Evolutionary conservation across 2,329 filamentous ascomycete species (phyloP), one percentile per base, ranked within the genome.

Genomic region (Magnaporthiopsis rhizophila): DNA sequence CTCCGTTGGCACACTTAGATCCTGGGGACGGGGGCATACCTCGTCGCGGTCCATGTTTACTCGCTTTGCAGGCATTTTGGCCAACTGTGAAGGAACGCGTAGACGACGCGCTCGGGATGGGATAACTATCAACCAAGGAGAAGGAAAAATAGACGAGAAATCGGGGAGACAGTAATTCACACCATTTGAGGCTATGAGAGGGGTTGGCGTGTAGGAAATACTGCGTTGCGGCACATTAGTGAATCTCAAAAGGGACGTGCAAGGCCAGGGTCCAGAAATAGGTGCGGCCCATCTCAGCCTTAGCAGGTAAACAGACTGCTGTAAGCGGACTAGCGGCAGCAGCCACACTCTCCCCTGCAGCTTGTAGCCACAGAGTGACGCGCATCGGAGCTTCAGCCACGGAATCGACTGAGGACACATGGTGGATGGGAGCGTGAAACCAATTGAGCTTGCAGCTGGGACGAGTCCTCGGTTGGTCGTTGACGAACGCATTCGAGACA

Each of bases 41-140:
- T 77, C 72, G 63, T 75, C 73, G 61, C 70, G 69, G 65, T 74
- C 76, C 72, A 73, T 75, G 69, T 72, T 74, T 69, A 71, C 74
- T 69, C 62, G 62, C 53, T 58, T 63, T 28, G 62, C 53, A 2
- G 62, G 62, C 62, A 63, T 63, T 30, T 6, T 63, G 34, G 24
- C 34, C 24, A 21, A 58, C 26, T 30, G 5, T 58, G 36, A 63
- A 63, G 24, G 18, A 18, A n/a, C n/a, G 59, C 32, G 18, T 21
- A 34, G 34, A 63, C 7, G 7, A 53, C 45, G 45, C 9, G 45
- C 9, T 24, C n/a, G 53, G 30, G 3, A n/a, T n/a, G 28, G 6
- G 24, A 58, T 26, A 24, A 34, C 50, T 63, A 18, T 38, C 18
- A 21, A 45, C 21, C 50, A 26, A 38, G 50, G 57, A 38, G 9